Percentiles rank a stretch among this genome's conserved stretches.
Evolutionary conservation across 306 rosid species (phyloP).

Genomic region (Castanea sativa): DNA sequence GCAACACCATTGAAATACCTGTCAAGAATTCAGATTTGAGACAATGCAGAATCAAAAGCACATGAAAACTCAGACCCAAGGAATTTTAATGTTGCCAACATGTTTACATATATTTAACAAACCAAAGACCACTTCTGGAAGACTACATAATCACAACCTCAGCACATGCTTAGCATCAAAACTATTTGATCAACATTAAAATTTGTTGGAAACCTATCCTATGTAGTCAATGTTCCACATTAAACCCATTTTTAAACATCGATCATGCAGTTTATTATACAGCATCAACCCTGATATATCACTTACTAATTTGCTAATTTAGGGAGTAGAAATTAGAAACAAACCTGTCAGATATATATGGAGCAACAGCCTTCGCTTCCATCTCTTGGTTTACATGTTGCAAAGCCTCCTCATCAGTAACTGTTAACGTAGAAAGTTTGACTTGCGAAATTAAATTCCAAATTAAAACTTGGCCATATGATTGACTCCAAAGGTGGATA

Average conservation of each 20-base stretch:
- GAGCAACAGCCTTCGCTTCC: constrained; percentile 76
- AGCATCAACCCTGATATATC: background rate
- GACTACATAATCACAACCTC: background rate
- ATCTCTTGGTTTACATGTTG: constrained; percentile 91
- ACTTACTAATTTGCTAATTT: background rate
- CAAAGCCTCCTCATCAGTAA: constrained; percentile 86
- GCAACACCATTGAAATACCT: background rate
- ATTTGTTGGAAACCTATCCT: background rate
- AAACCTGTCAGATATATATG: constrained; percentile 73
- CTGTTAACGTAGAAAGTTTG: constrained; percentile 55
- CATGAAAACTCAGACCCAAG: background rate
- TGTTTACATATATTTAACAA: background rate
- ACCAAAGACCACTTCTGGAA: background rate
- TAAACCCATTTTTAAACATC: background rate
- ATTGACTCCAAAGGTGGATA: constrained; percentile 15
- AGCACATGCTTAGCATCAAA: background rate
- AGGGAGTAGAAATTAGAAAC: background rate
- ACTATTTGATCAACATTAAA: background rate
- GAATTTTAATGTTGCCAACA: background rate
- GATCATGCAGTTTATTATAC: background rate
- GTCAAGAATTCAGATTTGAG: background rate
- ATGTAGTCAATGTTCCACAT: background rate
- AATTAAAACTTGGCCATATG: constrained; percentile 8
- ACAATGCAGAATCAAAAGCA: background rate
- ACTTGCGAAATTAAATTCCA: constrained; percentile 38